phyloP scores from a whole-genome alignment of 768 basidiomycete species.

The Tulasnella sp. region DNA sequence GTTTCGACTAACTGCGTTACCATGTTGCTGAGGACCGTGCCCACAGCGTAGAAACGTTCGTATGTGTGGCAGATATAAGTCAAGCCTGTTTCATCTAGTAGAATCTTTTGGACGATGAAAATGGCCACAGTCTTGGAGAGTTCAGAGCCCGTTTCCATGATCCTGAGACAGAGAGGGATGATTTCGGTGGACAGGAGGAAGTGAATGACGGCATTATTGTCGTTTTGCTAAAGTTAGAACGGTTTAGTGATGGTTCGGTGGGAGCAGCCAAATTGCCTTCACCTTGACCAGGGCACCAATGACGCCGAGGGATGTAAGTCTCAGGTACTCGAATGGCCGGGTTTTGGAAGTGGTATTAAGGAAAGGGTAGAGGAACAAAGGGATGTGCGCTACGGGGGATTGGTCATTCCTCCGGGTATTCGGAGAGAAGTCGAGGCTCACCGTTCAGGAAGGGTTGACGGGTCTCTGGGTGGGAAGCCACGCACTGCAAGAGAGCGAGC shows the following conservation, averaged over 20 bases:
- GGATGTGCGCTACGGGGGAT: slow-evolving; percentile 76
- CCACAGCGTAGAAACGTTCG: slow-evolving; percentile 98
- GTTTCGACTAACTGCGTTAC: slow-evolving; percentile 97
- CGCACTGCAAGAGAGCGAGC: slow-evolving; percentile 93
- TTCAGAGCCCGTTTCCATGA: slow-evolving; percentile 99
- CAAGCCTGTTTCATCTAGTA: slow-evolving; percentile 94
- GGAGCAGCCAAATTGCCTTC: slow-evolving; percentile 32
- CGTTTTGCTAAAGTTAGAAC: slow-evolving; percentile 73
- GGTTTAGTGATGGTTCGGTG: background rate
- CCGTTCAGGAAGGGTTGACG: slow-evolving; percentile 92
- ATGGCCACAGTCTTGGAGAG: slow-evolving; percentile 98
- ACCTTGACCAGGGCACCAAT: slow-evolving; percentile 99
- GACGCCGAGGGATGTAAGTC: slow-evolving; percentile 98
- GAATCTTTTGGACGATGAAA: slow-evolving; percentile 97
- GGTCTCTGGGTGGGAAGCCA: slow-evolving; percentile 95
- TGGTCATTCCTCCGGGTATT: slow-evolving; percentile 1
- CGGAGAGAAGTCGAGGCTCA: slow-evolving; percentile 39
- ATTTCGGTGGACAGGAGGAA: slow-evolving; percentile 99
- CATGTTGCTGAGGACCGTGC: slow-evolving; percentile 98
- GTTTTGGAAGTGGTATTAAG: slow-evolving; percentile 99
- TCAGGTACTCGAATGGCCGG: slow-evolving; percentile 97
- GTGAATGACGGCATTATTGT: slow-evolving; percentile 98
- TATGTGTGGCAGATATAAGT: slow-evolving; percentile 99
- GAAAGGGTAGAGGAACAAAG: slow-evolving; percentile 92
- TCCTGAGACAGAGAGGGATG: slow-evolving; percentile 96